Percentiles rank a stretch among this genome's conserved stretches.
phyloP scores from a whole-genome alignment of 75 land plant species.

The Gnetum montanum region DNA sequence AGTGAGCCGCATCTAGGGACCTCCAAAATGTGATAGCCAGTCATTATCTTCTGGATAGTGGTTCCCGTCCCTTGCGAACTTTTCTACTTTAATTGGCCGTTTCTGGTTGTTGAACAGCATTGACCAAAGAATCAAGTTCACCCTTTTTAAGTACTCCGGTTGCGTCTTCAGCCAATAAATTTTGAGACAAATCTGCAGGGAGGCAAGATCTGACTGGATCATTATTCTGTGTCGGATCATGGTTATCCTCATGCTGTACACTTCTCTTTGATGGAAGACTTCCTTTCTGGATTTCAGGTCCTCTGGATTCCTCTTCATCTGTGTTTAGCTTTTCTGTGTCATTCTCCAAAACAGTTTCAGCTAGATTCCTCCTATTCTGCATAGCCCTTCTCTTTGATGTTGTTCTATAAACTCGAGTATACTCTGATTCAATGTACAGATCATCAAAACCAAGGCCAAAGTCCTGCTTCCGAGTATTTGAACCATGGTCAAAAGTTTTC shows the following conservation, averaged over 20 bases:
- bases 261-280: background rate
- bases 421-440: conserved; percentile 22
- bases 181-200: background rate
- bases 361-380: conserved; percentile 12
- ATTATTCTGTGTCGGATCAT: background rate
- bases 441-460: conserved; percentile 12
- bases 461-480: background rate
- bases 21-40: background rate
- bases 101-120: too few species aligned
- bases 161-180: too few species aligned
- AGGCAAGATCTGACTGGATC: too few species aligned
- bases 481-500: background rate
- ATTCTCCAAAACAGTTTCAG: background rate
- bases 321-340: background rate
- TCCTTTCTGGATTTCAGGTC: background rate
- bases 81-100: too few species aligned
- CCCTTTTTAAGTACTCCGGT: too few species aligned
- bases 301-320: background rate
- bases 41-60: background rate
- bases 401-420: conserved; percentile 32
- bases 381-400: conserved; percentile 30
- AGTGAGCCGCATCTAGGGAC: background rate
- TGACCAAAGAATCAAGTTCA: too few species aligned
- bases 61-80: too few species aligned
- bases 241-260: background rate